Evolutionary conservation across 306 rosid genomes (phyloP), one percentile per base, ranked within the genome.

Genomic region (Canavalia gladiata): DNA sequence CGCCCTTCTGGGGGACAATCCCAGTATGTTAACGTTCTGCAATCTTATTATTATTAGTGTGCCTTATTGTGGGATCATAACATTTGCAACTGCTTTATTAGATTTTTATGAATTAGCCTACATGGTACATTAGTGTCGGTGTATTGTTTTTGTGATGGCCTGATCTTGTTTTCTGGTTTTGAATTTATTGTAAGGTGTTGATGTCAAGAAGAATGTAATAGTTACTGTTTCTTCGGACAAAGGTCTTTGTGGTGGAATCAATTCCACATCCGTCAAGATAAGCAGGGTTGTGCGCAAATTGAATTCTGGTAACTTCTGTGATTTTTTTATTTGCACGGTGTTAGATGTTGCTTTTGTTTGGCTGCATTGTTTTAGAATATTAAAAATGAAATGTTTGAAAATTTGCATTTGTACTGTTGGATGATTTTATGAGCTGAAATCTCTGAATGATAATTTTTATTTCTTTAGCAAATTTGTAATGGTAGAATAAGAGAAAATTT

Each of bases 181-280:
- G 57, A 68, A 86, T 83, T 37, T 63, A 29, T 76, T 47, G 46
- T 41, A 82, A 96, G 98, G 89, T 56, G 89, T 89, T 77, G 86
- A 84, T 72, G 97, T 87, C 42, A 93, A 93, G 92, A 96, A 90
- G 89, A 90, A 82, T 65, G 97, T 96, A 30, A 75, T 96, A 43
- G 82, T 96, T 68, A 93, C 99, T 31, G 8, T 96, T 84, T 93
- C 99, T 62, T 92, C 99, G 0, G 99, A 96, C 94, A 96, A 96
- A 84, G 99, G 99, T 83, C 94, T 96, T 3, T 96, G 99, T 74
- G 99, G 99, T 85, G 99, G 99, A 67, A 96, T 96, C 83, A 96
- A 96, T 83, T 96, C 99, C 62, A 96, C 99, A 31, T 81, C 97
- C 2, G 99, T 96, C 86, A 96, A 92, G 94, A 89, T 85, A 81